phyloP scores from a whole-genome alignment of 2,329 filamentous ascomycete genomes.

The Tolypocladium pustulatum region DNA sequence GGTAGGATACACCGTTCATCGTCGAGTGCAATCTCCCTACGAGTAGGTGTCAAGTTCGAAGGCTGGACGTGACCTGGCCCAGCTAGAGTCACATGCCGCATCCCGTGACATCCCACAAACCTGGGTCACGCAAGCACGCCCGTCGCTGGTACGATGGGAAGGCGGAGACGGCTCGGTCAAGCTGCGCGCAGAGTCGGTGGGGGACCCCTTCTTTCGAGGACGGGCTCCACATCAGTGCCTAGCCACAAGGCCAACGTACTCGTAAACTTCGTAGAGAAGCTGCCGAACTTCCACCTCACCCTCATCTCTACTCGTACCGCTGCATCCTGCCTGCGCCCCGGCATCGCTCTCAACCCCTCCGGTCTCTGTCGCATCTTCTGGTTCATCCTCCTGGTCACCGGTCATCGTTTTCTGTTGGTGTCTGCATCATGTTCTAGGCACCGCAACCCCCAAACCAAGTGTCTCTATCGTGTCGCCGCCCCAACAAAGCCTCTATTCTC shows the following conservation, averaged over 20 bases:
- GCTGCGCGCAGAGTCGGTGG: not conserved
- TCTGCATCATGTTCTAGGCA: constrained; percentile 29
- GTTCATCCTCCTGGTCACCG: constrained; percentile 29
- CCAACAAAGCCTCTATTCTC: not conserved
- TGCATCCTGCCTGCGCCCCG: constrained; percentile 13
- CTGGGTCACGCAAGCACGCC: not conserved
- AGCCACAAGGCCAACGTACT: constrained; percentile 3
- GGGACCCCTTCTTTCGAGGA: not conserved
- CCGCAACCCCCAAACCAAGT: constrained; percentile 12
- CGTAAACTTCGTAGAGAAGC: constrained; percentile 17
- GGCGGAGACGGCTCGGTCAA: not conserved
- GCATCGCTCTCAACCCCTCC: constrained; percentile 13
- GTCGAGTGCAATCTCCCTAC: not conserved
- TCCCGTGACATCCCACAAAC: constrained; percentile 9
- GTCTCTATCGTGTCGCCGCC: not conserved
- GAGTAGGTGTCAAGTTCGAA: not conserved
- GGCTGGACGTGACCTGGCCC: not conserved
- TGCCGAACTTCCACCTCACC: constrained; percentile 32
- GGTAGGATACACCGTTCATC: not conserved
- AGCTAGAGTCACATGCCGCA: constrained; percentile 8
- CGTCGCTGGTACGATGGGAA: not conserved
- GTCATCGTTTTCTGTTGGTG: constrained; percentile 22
- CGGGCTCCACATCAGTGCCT: constrained; percentile 9
- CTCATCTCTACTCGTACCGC: constrained; percentile 18
- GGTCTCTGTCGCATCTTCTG: constrained; percentile 26